Conservation (phyloP, 139 green algal genomes). For the Chlorella ohadii region DNA sequence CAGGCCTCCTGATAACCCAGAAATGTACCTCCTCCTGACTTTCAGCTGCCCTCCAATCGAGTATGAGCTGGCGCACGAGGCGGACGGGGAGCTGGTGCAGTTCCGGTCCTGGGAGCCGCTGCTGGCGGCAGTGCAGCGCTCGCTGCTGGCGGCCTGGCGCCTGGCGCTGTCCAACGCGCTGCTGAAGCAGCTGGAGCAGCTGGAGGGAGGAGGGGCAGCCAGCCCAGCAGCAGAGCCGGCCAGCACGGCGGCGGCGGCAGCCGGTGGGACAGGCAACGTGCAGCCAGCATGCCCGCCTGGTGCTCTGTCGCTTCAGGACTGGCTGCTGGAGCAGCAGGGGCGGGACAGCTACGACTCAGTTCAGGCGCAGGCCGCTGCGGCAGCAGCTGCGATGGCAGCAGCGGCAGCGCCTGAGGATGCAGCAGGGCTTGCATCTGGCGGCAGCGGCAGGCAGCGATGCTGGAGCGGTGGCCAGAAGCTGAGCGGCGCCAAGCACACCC, state of each 20-base stretch:
- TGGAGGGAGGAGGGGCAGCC: not conserved
- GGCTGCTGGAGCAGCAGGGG: not conserved
- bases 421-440: not conserved
- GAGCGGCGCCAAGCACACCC: not conserved
- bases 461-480: not conserved
- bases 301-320: not conserved
- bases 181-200: conserved; percentile 18
- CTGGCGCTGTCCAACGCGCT: conserved; percentile 6
- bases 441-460: not conserved
- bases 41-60: not conserved
- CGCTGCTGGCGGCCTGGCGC: conserved; percentile 44
- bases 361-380: not conserved
- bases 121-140: conserved; percentile 26
- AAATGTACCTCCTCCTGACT: not conserved
- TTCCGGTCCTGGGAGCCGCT: conserved; percentile 38
- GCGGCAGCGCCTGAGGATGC: not conserved
- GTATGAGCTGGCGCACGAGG: conserved; percentile 36
- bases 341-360: not conserved
- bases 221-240: not conserved
- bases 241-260: not conserved
- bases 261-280: not conserved
- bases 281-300: not conserved
- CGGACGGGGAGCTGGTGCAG: conserved; percentile 26
- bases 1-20: no score
- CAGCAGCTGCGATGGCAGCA: not conserved